Conservation (phyloP, 306 rosid genomes). For the Vigna angularis region DNA sequence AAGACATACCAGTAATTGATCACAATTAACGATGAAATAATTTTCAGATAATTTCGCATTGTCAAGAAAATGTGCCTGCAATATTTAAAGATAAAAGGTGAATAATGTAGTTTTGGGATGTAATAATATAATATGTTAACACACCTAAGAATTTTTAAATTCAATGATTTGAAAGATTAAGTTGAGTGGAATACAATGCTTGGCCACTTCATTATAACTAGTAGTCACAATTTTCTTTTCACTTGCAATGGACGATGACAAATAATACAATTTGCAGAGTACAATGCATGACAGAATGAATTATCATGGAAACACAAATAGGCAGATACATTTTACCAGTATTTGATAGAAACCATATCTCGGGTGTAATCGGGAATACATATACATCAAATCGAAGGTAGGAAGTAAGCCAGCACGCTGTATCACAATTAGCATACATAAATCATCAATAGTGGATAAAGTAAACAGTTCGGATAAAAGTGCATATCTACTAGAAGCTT, state of each 20-base stretch:
- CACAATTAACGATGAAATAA: slow-evolving; percentile 86
- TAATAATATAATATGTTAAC: slow-evolving; percentile 32
- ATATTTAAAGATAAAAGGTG: slow-evolving; percentile 27
- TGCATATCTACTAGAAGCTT: slow-evolving; percentile 32
- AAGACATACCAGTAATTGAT: slow-evolving; percentile 75
- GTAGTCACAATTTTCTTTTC: slow-evolving; percentile 8
- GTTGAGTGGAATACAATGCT: background rate
- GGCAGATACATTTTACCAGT: slow-evolving; percentile 62
- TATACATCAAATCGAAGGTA: slow-evolving; percentile 75
- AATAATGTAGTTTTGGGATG: slow-evolving; percentile 18
- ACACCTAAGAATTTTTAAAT: slow-evolving; percentile 15
- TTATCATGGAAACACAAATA: slow-evolving; percentile 12
- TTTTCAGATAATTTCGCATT: slow-evolving; percentile 79
- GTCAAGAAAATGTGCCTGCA: slow-evolving; percentile 91
- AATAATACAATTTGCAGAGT: background rate
- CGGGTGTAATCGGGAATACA: slow-evolving; percentile 77
- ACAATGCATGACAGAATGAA: slow-evolving; percentile 27
- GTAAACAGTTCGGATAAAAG: slow-evolving; percentile 28
- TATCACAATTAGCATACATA: slow-evolving; percentile 46
- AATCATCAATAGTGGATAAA: slow-evolving; percentile 32
- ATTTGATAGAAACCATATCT: slow-evolving; percentile 60
- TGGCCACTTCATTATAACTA: slow-evolving; percentile 14
- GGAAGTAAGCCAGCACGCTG: slow-evolving; percentile 96
- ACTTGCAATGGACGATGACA: slow-evolving; percentile 16
- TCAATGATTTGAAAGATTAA: slow-evolving; percentile 26